Percentiles rank a stretch among this genome's conserved stretches.
Conservation (phyloP, 2,329 filamentous ascomycete species). For the Septoria petroselini region DNA sequence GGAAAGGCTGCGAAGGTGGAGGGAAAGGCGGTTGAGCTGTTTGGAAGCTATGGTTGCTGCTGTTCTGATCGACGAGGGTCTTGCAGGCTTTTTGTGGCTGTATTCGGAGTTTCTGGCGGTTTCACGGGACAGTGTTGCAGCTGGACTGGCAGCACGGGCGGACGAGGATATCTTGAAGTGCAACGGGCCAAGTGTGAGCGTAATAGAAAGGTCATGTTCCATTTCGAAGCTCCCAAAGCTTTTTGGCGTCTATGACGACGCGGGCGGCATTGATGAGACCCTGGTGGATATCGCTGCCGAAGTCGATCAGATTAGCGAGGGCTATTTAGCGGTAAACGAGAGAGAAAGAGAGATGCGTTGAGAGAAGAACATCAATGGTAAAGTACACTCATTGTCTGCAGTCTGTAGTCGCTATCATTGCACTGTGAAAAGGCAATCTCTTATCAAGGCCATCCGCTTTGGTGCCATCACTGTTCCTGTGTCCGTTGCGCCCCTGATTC, state of each 20-base stretch:
- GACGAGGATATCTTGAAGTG: conserved; percentile 15
- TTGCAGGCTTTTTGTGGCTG: not conserved
- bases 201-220: conserved; percentile 18
- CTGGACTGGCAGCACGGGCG: not conserved
- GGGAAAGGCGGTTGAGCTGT: conserved; percentile 25
- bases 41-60: conserved; percentile 35
- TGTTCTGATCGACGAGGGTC: conserved; percentile 2
- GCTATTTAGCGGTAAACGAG: conserved; percentile 4
- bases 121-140: not conserved
- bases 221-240: conserved; percentile 7
- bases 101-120: not conserved
- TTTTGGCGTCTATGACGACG: conserved; percentile 18
- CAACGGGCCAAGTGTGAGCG: conserved; percentile 15
- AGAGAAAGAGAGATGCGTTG: conserved; percentile 2
- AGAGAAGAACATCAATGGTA: not conserved
- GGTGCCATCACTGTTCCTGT: not conserved
- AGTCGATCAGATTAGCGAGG: conserved; percentile 6
- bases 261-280: conserved; percentile 5
- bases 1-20: conserved; percentile 42
- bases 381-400: conserved; percentile 2
- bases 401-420: conserved; percentile 7
- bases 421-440: conserved; percentile 14
- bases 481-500: conserved; percentile 3
- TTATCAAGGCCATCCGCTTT: not conserved
- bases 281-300: conserved; percentile 1